Base-by-base conservation (phyloP, 306 rosid genomes). In the Cucurbita pepo region DNA sequence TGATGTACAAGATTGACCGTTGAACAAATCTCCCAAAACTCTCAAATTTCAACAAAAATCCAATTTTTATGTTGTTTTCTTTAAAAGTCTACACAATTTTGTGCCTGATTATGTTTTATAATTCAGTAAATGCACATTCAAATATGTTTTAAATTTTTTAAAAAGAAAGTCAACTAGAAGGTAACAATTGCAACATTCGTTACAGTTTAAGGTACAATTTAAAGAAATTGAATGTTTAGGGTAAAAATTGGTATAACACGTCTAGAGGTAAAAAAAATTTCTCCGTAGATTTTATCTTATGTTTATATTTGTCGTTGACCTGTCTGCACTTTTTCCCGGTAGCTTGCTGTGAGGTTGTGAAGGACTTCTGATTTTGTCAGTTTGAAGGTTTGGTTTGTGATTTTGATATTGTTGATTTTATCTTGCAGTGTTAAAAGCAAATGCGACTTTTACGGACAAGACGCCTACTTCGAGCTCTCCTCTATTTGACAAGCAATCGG, bases 381-480 rank as follows among this genome's bases (percentile, higher is more conserved):
- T 34, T 71, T 76, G 67, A 41, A 41, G 37, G 8, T 34, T 58
- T 83, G 74, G 54, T 74, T 40, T 77, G 48, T 66, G 61, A 66
- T 70, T 67, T 56, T 74, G 77, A 12, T 43, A 15, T 34, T 22
- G 19, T 53, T 30, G 38, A 15, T n/a, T 18, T 40, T 44, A 70
- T 74, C 75, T 58, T 77, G 85, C 85, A 94, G 99, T 94, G 73
- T 80, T 94, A 77, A 94, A 94, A 85, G 85, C 88, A 75, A 85
- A 62, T 84, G 76, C 95, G 69, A 89, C 86, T 67, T 66, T 85
- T 77, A 80, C 88, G 4, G 97, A 89, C 73, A 94, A 88, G 86
- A 51, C 88, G 5, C 84, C 85, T 53, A 57, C 85, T 73, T 85
- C 97, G 56, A 86, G 82, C 80, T 82, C 88, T 79, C 82, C 91